Base-by-base conservation (phyloP, 2,329 filamentous ascomycete species). In the Epichloe baconii region DNA sequence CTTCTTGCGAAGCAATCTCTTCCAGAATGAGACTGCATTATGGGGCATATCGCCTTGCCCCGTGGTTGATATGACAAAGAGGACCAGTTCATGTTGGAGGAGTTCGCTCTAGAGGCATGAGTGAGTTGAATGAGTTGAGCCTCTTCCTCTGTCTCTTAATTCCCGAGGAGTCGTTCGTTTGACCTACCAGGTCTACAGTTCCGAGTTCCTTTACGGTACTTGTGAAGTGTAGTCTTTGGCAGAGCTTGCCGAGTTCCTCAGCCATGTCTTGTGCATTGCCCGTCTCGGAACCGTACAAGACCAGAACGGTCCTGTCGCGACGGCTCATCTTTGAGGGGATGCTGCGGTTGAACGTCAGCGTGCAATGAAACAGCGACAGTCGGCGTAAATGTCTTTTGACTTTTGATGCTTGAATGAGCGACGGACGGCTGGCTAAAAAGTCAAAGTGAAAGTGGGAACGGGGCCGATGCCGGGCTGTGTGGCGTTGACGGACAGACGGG, bases 201-300 rank as follows among this genome's bases (percentile, higher is more conserved):
- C 96, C 82, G 68, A 97, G 79, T 65, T 90, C 88, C 52, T 81
- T 78, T 23, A 95, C 80, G 48, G 78, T 76, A 21, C 84, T 86
- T 55, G 77, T 68, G 66, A 97, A 96, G 60, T 82, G 87, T 52
- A 96, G 71, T 35, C 91, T 78, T 68, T 91, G 82, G 37, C 82
- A 78, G 56, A 87, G 68, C 41, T 82, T 76, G 40, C 84, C 87
- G 55, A 97, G 72, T 64, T 96, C 88, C 61, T 88, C 83, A 19
- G 93, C 91, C 56, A 91, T 80, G 68, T 97, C 91, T 67, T 95
- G 87, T 50, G 88, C 85, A 63, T 93, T 96, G 52, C 93, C 93
- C 21, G 90, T 97, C 71, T 98, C 93, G 40, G 91, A 94, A 51
- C 88, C 93, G 69, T 95, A 98, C 36, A 95, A 76, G 52, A 98